Conservation (phyloP, 352 stramenopile species). For the Stramenopiles sp. region DNA sequence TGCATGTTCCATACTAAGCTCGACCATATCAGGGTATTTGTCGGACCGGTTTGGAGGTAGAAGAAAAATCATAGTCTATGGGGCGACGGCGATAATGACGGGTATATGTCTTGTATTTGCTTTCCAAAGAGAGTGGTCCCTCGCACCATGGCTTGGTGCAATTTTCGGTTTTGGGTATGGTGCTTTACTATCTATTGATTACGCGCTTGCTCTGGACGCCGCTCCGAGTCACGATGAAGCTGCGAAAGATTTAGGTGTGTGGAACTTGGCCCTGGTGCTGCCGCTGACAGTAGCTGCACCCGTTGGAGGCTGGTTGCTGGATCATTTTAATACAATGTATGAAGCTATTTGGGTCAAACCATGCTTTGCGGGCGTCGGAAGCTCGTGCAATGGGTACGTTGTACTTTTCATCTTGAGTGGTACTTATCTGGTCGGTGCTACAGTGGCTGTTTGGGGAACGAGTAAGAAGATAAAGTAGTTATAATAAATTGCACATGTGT, state of each 20-base stretch:
- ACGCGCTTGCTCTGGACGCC: background rate
- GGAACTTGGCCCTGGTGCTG: background rate
- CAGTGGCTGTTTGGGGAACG: too few relatives aligned
- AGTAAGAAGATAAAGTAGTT: too few relatives aligned
- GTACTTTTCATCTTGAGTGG: too few relatives aligned
- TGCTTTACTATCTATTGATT: background rate
- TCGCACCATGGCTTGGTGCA: background rate
- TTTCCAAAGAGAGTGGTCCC: background rate
- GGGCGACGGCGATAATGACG: background rate
- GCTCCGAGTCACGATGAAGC: background rate
- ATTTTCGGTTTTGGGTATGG: conserved; percentile 5
- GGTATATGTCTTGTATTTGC: background rate
- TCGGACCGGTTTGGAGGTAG: background rate
- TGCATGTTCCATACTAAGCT: background rate
- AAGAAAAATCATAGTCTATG: background rate
- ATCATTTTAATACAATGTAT: background rate
- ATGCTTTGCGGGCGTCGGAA: too few relatives aligned
- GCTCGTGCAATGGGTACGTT: too few relatives aligned
- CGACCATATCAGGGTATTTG: background rate
- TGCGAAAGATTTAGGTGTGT: conserved; percentile 7
- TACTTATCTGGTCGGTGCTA: too few relatives aligned
- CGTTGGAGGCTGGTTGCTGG: background rate
- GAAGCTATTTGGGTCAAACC: too few relatives aligned
- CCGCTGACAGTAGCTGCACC: conserved; percentile 8
- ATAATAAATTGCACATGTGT: too few relatives aligned